phyloP scores from a whole-genome alignment of 139 green algal species.

The Auxenochlorella pyrenoidosa region DNA sequence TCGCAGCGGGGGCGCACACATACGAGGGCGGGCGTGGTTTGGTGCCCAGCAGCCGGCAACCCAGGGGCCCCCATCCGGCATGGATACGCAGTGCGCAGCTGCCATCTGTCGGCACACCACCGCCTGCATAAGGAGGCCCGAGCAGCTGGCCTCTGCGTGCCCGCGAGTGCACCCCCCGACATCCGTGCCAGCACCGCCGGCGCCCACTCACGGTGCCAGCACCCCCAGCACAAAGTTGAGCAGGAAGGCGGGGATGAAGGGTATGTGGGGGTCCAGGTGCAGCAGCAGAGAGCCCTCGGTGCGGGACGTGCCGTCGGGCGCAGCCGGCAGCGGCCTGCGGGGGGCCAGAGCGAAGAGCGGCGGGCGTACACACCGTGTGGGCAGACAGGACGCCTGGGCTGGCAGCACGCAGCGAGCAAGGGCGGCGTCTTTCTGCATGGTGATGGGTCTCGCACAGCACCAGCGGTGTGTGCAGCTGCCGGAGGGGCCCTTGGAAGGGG shows the following conservation, averaged over 20 bases:
- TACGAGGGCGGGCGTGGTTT: too few species aligned
- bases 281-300: conserved; percentile 37
- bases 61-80: too few species aligned
- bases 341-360: background rate
- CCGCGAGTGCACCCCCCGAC: too few species aligned
- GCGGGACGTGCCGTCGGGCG: conserved; percentile 12
- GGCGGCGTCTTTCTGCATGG: too few species aligned
- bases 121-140: too few species aligned
- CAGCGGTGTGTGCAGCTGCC: background rate
- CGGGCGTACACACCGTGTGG: background rate
- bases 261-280: conserved; percentile 51
- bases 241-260: conserved; percentile 39
- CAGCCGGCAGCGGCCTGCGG: conserved; percentile 29
- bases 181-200: background rate
- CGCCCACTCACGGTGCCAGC: conserved; percentile 38
- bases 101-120: too few species aligned
- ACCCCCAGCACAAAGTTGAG: conserved; percentile 55
- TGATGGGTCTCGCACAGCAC: too few species aligned
- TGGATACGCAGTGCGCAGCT: too few species aligned
- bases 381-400: background rate
- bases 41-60: too few species aligned
- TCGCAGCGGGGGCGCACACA: too few species aligned
- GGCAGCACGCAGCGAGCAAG: too few species aligned
- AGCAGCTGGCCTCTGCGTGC: too few species aligned
- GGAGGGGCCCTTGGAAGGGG: background rate